Conservation (phyloP, 805 yeast species). For the Pichia membranifaciens region DNA sequence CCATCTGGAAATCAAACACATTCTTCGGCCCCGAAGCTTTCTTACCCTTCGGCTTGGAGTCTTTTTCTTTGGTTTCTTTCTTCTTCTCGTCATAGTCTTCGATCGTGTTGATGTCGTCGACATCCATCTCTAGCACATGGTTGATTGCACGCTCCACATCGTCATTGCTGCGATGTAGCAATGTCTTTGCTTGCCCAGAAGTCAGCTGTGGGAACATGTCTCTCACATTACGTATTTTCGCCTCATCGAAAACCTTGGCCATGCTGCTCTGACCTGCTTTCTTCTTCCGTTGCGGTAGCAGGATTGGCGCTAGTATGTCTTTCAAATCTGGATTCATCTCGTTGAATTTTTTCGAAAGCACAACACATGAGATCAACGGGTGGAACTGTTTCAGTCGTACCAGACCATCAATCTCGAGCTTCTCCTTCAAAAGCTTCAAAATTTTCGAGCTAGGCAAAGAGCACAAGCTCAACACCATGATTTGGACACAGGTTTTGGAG, state of each 20-base stretch:
- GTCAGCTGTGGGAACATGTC: slow-evolving; percentile 67
- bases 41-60: neutral
- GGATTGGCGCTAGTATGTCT: slow-evolving; percentile 45
- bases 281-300: slow-evolving; percentile 9
- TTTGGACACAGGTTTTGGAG: slow-evolving; percentile 39
- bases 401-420: slow-evolving; percentile 39
- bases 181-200: slow-evolving; percentile 38
- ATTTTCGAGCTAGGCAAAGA: slow-evolving; percentile 42
- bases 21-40: slow-evolving; percentile 13
- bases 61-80: neutral
- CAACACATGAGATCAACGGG: slow-evolving; percentile 52
- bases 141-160: slow-evolving; percentile 56
- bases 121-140: slow-evolving; percentile 53
- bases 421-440: slow-evolving; percentile 36
- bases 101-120: slow-evolving; percentile 35
- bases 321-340: slow-evolving; percentile 46
- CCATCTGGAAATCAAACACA: slow-evolving; percentile 13
- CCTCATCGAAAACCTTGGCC: slow-evolving; percentile 22
- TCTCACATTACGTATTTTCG: slow-evolving; percentile 35
- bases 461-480: slow-evolving; percentile 48
- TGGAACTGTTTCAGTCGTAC: slow-evolving; percentile 36
- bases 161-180: slow-evolving; percentile 43
- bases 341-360: slow-evolving; percentile 43
- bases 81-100: slow-evolving; percentile 24
- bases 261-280: neutral